phyloP scores from a whole-genome alignment of 2,329 filamentous ascomycete species.

The Aspergillus cejpii region DNA sequence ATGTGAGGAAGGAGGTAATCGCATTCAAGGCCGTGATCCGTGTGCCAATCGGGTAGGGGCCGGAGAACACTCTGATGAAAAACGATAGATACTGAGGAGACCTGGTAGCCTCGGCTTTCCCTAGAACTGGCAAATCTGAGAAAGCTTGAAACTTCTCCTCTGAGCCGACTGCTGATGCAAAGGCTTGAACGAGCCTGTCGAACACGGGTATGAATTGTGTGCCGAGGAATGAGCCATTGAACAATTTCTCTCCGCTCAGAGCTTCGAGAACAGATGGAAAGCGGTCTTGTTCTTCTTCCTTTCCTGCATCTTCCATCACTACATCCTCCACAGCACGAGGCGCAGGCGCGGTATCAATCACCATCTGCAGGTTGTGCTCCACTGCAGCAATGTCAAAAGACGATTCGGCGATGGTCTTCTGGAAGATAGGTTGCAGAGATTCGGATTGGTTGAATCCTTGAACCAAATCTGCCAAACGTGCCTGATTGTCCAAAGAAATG shows the following conservation, averaged over 20 bases:
- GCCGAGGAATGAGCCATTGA: conserved; percentile 36
- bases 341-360: conserved; percentile 54
- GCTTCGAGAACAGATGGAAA: conserved; percentile 32
- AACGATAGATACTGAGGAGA: conserved; percentile 67
- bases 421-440: conserved; percentile 57
- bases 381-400: conserved; percentile 67
- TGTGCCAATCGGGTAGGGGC: conserved; percentile 61
- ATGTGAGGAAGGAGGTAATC: conserved; percentile 51
- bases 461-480: conserved; percentile 60
- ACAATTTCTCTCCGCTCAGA: conserved; percentile 24
- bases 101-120: conserved; percentile 44
- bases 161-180: conserved; percentile 30
- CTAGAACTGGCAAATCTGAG: conserved; percentile 34
- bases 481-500: conserved; percentile 47
- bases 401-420: conserved; percentile 59
- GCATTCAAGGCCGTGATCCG: conserved; percentile 63
- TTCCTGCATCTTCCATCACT: conserved; percentile 43
- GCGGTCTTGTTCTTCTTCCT: conserved; percentile 22
- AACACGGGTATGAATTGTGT: conserved; percentile 31
- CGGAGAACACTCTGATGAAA: conserved; percentile 67
- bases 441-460: conserved; percentile 59
- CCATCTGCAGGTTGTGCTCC: conserved; percentile 66
- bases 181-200: conserved; percentile 34
- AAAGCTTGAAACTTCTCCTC: conserved; percentile 31
- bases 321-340: conserved; percentile 47